phyloP scores from a whole-genome alignment of 1,139 yeast species.

The Pneumocystis wakefieldiae region DNA sequence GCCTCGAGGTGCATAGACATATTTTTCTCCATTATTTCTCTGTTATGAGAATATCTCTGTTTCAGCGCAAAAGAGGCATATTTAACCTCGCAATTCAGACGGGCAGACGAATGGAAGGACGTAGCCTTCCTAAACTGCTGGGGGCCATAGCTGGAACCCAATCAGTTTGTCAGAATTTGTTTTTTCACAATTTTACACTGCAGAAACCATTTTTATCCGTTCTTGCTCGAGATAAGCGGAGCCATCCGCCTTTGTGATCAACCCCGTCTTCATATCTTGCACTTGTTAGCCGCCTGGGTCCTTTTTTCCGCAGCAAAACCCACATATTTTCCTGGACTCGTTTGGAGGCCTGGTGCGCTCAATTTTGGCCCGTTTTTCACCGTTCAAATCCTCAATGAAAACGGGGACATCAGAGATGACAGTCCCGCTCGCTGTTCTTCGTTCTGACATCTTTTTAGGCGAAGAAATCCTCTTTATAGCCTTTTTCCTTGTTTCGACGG shows the following conservation, averaged over 20 bases:
- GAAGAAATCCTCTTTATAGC: neutral
- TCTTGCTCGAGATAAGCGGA: slow-evolving; percentile 65
- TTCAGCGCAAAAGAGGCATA: slow-evolving; percentile 1
- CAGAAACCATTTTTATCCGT: slow-evolving; percentile 45
- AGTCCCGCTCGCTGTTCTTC: slow-evolving; percentile 28
- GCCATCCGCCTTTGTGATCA: slow-evolving; percentile 64
- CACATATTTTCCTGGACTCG: neutral
- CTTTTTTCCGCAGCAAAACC: slow-evolving; percentile 2
- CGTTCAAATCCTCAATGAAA: slow-evolving; percentile 4
- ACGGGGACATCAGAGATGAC: slow-evolving; percentile 21
- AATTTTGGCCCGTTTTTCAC: neutral
- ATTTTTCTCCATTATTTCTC: slow-evolving; percentile 34
- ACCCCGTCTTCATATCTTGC: slow-evolving; percentile 39
- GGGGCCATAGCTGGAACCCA: slow-evolving; percentile 39
- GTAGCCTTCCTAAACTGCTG: slow-evolving; percentile 46
- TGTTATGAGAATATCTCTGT: slow-evolving; percentile 12
- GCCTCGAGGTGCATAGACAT: slow-evolving; percentile 44
- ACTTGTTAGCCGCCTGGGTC: slow-evolving; percentile 1
- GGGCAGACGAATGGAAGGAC: neutral
- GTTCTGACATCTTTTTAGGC: slow-evolving; percentile 17
- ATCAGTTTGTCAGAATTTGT: neutral
- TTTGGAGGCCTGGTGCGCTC: neutral
- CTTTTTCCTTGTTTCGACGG: neutral
- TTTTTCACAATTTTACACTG: slow-evolving; percentile 34
- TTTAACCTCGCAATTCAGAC: slow-evolving; percentile 3